Evolutionary conservation across 768 basidiomycete species (phyloP), one percentile per base, ranked within the genome.

Genomic region (Tricholoma sp.): DNA sequence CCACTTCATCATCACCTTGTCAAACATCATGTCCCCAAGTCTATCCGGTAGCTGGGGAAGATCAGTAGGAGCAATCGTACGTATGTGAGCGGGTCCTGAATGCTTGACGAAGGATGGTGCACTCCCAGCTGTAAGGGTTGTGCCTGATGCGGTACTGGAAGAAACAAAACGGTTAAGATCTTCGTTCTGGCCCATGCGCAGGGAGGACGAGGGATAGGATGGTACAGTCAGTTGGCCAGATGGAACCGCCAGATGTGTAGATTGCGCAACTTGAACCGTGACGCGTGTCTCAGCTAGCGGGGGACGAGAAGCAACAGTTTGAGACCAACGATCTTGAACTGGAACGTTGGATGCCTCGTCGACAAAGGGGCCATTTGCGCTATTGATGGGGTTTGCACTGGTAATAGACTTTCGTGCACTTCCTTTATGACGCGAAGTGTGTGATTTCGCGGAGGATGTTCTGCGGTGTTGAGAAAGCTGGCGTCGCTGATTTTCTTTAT

Each of bases 151-250:
- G 8, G 94, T 94, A 64, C 92, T 91, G 12, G 91, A 88, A 5
- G 94, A 95, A 8, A 95, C 91, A 65, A 91, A 92, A 22, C 94
- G 88, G 65, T 89, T 91, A 46, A 94, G 77, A 67, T 94, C 93
- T 16, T 86, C 86, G 60, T 82, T 82, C 14, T 79, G 73, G 2
- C 77, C 74, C 31, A 77, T 68, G 24, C 79, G 83, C 22, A 83
- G 59, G 32, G 84, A 81, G 18, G 76, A 76, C 7, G 82, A 72
- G 24, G 83, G 80, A 66, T 83, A 77, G 10, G 79, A 69, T n/a
- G 75, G 73, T 19, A 74, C 72, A 31, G 71, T 70, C 5, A 63
- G 63, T 3, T 27, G 24, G 34, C 68, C 61, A 16, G 73, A 66
- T 12, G 67, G 64, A 18, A 65, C 47, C 37, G 67, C 57, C 1